Conservation (phyloP, 768 basidiomycete genomes). For the Naganishia onofrii region DNA sequence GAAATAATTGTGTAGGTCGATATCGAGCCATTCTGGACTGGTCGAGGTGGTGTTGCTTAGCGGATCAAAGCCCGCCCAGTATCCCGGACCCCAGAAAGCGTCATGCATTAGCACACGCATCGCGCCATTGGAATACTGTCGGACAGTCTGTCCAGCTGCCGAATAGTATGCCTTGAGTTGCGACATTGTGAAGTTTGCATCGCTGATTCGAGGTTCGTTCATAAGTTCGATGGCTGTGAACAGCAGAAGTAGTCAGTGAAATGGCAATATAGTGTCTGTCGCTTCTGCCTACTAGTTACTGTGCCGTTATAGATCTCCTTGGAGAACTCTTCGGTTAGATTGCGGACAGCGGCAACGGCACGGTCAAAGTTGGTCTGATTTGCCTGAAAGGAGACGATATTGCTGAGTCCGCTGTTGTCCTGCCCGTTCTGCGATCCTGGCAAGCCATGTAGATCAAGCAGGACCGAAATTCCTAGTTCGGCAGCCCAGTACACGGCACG, state of each 20-base stretch:
- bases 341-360: conserved; percentile 38
- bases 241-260: background rate
- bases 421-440: conserved; percentile 41
- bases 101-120: conserved; percentile 47
- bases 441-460: conserved; percentile 43
- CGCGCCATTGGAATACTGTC: conserved; percentile 12
- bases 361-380: conserved; percentile 41
- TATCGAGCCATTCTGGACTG: conserved; percentile 31
- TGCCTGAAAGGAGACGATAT: conserved; percentile 30
- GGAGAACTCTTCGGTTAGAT: conserved; percentile 48
- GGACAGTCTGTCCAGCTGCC: conserved; percentile 31
- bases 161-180: conserved; percentile 45
- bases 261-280: background rate
- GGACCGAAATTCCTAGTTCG: conserved; percentile 45
- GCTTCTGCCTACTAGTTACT: conserved; percentile 38
- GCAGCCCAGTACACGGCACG: conserved; percentile 49
- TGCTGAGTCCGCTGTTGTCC: conserved; percentile 41
- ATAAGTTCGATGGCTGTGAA: conserved; percentile 44
- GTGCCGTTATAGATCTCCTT: conserved; percentile 42
- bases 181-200: conserved; percentile 41
- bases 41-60: conserved; percentile 8
- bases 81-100: conserved; percentile 47
- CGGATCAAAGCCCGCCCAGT: conserved; percentile 47
- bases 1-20: conserved; percentile 51
- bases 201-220: conserved; percentile 47